phyloP scores from a whole-genome alignment of 805 yeast species.

The Candida orba region DNA sequence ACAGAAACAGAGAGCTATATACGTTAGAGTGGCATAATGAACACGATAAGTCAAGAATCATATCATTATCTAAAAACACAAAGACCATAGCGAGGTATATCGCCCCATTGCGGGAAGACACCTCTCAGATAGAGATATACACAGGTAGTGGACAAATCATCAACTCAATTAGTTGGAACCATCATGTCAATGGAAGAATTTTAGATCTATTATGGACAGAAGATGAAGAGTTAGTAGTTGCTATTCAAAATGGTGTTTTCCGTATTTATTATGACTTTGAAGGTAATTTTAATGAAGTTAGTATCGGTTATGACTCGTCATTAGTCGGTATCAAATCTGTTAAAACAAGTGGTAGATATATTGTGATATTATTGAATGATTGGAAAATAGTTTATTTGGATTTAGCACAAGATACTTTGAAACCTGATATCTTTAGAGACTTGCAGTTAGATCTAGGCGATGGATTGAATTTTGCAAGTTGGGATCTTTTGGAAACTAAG shows the following conservation, averaged over 20 bases:
- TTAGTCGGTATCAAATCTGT: conserved; percentile 28
- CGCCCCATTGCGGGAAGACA: conserved; percentile 2
- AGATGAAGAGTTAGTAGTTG: conserved; percentile 49
- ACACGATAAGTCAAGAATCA: background rate
- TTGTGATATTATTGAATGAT: conserved; percentile 36
- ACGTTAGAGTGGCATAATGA: conserved; percentile 6
- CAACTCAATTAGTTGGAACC: conserved; percentile 32
- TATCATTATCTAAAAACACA: conserved; percentile 7
- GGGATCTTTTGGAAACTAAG: conserved; percentile 20
- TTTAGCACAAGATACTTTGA: conserved; percentile 29
- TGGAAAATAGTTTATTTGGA: conserved; percentile 35
- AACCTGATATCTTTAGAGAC: conserved; percentile 18
- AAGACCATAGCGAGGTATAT: conserved; percentile 8
- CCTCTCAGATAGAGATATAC: conserved; percentile 22
- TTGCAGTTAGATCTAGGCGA: conserved; percentile 4
- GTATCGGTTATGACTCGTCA: conserved; percentile 22
- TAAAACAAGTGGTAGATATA: conserved; percentile 34
- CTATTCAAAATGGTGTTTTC: conserved; percentile 43
- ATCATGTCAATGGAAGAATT: conserved; percentile 44
- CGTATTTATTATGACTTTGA: conserved; percentile 59
- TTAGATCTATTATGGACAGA: conserved; percentile 46
- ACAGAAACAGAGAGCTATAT: conserved; percentile 51
- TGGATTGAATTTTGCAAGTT: conserved; percentile 8
- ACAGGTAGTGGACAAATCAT: conserved; percentile 29
- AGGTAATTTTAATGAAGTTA: conserved; percentile 52